Base-by-base conservation (phyloP, 495 filamentous ascomycete species). In the Tuber indicum region DNA sequence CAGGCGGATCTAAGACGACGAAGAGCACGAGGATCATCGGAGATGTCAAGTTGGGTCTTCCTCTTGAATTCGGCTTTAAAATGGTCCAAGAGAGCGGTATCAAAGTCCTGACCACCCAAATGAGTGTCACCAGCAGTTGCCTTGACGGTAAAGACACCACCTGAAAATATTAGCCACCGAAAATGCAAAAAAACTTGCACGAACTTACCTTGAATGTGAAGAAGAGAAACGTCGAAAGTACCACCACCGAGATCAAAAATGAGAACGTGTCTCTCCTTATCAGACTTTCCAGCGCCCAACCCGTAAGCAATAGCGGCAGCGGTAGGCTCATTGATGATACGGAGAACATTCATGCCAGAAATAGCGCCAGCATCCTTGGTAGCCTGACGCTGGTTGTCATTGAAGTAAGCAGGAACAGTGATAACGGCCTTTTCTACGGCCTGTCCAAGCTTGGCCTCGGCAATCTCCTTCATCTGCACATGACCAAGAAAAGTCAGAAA, bases 181-280 rank as follows among this genome's bases (percentile, higher is more conserved):
- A 44, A 41, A 39, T 45, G 14, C 39, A 36, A 7, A 46, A 46
- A 39, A 1, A 69, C 44, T 26, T 66, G 19, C 49, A 76, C 69
- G 10, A 73, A 79, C 81, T 75, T 77, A 83, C 97, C 95, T 87
- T 98, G 94, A 84, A 98, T 98, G 86, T 95, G 97, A 74, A 98
- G 89, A 74, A 98, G 93, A 73, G 95, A 98, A 26, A 99, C 96
- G 97, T 98, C 96, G 87, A 98, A 99, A 85, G 96, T 98, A 89
- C 96, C 96, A 90, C 96, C 96, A 89, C 96, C 96, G 76, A 99
- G 88, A 89, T 99, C 96, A 89, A 97, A 99, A 88, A 99, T 98
- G 80, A 99, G 90, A 81, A 98, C 96, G 86, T 99, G 97, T 82
- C 96, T 93, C 90, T 98, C 96, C 88, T 96, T 97, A 87, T 91